Conservation (phyloP, 192 early-diverging fungal genomes). For the Podila minutissima region DNA sequence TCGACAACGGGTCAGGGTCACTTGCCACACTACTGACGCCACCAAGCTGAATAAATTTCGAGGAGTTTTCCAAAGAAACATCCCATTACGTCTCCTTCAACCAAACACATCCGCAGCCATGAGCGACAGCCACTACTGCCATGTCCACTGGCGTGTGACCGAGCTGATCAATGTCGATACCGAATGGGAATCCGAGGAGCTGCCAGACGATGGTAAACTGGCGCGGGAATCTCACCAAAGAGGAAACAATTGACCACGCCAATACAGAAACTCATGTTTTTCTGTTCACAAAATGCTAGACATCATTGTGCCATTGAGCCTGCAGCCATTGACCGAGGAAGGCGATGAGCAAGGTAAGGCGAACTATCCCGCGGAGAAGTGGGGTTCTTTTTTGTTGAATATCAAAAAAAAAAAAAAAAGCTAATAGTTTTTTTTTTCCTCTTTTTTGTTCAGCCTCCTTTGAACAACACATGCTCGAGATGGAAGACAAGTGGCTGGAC, state of each 20-base stretch:
- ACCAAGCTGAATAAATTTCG: not conserved
- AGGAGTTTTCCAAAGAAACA: too few relatives aligned
- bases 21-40: not conserved
- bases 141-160: conserved; percentile 35
- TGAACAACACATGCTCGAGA: conserved; percentile 24
- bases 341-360: conserved; percentile 28
- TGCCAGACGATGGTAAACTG: conserved; percentile 25
- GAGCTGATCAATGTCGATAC: conserved; percentile 31
- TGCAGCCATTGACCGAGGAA: conserved; percentile 26
- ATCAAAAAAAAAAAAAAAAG: not conserved
- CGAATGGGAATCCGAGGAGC: conserved; percentile 29
- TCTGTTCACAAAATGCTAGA: conserved; percentile 1
- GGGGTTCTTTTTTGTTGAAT: not conserved
- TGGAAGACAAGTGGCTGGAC: conserved; percentile 42
- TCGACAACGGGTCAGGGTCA: not conserved
- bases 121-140: conserved; percentile 46
- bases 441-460: not conserved
- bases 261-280: not conserved
- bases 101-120: not conserved
- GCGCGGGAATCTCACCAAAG: not conserved
- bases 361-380: not conserved
- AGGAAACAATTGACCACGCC: not conserved
- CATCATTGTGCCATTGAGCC: conserved; percentile 27
- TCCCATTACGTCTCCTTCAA: too few relatives aligned
- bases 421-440: not conserved